A percentile compares a stretch with the other conserved stretches of the same genome.
Evolutionary conservation across 805 yeast species (phyloP).

Genomic region (Candida pseudofarinosa): DNA sequence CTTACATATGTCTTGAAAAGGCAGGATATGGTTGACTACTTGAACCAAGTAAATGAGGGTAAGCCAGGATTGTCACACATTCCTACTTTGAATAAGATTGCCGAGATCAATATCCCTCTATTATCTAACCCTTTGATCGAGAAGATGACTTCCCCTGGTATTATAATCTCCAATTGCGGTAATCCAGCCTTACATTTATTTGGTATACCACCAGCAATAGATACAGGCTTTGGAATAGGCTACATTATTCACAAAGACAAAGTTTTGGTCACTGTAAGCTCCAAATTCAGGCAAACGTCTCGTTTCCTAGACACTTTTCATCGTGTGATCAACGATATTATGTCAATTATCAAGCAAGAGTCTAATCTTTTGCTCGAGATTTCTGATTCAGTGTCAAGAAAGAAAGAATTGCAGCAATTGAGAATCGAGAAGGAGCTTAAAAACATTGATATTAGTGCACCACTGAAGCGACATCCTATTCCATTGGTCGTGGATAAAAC

Average conservation of each 20-base stretch:
- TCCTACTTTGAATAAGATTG: constrained; percentile 14
- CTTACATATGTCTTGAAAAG: constrained; percentile 52
- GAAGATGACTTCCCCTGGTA: constrained; percentile 31
- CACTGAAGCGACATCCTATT: constrained; percentile 23
- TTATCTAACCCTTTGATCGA: constrained; percentile 32
- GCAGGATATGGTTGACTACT: constrained; percentile 29
- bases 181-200: constrained; percentile 82
- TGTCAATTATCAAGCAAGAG: constrained; percentile 41
- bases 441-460: constrained; percentile 18
- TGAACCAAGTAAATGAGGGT: constrained; percentile 37
- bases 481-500: constrained; percentile 14
- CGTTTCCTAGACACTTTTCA: constrained; percentile 69
- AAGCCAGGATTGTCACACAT: constrained; percentile 34
- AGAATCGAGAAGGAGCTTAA: constrained; percentile 34
- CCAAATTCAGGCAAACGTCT: constrained; percentile 83
- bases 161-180: constrained; percentile 79
- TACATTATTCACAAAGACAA: constrained; percentile 81
- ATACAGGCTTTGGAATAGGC: constrained; percentile 92
- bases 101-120: constrained; percentile 22
- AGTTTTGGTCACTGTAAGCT: constrained; percentile 74
- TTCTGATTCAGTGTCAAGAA: constrained; percentile 30
- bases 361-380: constrained; percentile 27
- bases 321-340: constrained; percentile 58
- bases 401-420: constrained; percentile 28
- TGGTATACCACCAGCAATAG: constrained; percentile 89